Conservation (phyloP, 2,329 filamentous ascomycete genomes). For the Fusarium brevicatenulatum region DNA sequence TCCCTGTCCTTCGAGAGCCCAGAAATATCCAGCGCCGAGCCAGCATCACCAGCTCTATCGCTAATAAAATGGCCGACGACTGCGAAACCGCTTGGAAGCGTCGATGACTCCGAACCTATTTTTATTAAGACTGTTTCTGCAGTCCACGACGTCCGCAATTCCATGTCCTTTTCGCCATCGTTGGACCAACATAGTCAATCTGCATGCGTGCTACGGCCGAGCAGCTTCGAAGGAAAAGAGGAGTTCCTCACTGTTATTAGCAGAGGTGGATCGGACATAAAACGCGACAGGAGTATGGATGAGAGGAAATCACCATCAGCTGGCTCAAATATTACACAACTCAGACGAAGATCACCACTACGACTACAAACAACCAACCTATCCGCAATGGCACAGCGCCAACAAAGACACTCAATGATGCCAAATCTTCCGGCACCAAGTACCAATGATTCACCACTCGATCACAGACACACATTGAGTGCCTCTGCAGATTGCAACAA, state of each 20-base stretch:
- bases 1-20: neutral
- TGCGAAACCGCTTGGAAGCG: neutral
- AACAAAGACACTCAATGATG: neutral
- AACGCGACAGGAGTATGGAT: neutral
- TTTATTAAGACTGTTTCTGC: neutral
- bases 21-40: neutral
- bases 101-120: neutral
- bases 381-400: neutral
- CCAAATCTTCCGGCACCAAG: neutral
- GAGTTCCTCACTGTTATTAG: constrained; percentile 5
- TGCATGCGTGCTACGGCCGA: neutral
- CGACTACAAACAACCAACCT: constrained; percentile 15
- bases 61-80: neutral
- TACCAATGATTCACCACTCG: fast-evolving
- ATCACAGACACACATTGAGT: neutral
- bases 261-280: neutral
- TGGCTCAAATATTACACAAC: neutral
- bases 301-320: neutral
- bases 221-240: neutral
- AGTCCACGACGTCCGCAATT: constrained; percentile 12
- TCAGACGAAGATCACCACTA: neutral
- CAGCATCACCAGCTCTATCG: neutral
- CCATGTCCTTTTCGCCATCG: constrained; percentile 6
- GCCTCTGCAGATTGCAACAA: neutral
- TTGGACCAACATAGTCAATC: constrained; percentile 15